phyloP scores from a whole-genome alignment of 305 asterid genomes.

The Withania somnifera region DNA sequence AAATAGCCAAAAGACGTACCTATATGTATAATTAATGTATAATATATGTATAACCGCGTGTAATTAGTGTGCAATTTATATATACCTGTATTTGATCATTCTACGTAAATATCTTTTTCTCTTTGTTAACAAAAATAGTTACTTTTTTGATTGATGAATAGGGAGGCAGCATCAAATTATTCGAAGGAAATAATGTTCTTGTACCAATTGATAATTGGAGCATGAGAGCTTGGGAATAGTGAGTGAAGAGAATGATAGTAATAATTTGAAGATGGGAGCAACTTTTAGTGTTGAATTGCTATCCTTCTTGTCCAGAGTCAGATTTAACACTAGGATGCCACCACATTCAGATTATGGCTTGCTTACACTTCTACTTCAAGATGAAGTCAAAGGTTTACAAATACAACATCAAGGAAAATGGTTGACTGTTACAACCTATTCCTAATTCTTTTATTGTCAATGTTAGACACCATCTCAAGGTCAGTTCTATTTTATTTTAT shows the following conservation, averaged over 20 bases:
- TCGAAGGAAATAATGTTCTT: conserved; percentile 9
- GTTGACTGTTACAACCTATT: conserved; percentile 22
- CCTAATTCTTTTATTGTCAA: conserved; percentile 27
- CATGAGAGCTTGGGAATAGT: conserved; percentile 23
- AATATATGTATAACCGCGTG: background rate
- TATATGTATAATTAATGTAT: background rate
- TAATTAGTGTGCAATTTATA: background rate
- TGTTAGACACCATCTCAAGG: conserved; percentile 39
- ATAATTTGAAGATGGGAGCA: conserved; percentile 20
- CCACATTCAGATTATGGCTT: conserved; percentile 34
- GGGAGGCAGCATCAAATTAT: conserved; percentile 13
- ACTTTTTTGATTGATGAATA: background rate
- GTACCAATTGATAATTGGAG: conserved; percentile 11
- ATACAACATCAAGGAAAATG: conserved; percentile 21
- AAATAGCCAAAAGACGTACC: background rate
- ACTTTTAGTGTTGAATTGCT: conserved; percentile 25
- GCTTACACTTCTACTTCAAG: conserved; percentile 28
- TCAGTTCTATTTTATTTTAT: background rate
- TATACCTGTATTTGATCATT: no score
- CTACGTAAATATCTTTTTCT: no score
- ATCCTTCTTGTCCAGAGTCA: conserved; percentile 28
- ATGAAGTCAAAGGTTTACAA: conserved; percentile 28
- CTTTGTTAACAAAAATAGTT: background rate
- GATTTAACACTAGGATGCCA: conserved; percentile 32
- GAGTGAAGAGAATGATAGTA: background rate